phyloP scores from a whole-genome alignment of 192 early-diverging fungal genomes.

The Glomus cerebriforme region DNA sequence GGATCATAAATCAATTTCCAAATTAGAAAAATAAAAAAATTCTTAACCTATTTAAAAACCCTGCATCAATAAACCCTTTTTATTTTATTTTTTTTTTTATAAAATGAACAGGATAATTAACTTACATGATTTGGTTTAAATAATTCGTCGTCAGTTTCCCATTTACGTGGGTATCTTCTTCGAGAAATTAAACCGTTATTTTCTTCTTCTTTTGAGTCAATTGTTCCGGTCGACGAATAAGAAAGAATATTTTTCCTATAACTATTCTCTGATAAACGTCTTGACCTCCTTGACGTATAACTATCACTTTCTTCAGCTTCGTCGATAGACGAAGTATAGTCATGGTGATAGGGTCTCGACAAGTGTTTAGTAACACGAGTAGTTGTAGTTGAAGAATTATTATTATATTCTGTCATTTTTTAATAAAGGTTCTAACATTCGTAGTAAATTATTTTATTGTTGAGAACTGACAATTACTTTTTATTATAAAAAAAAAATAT shows the following conservation, averaged over 20 bases:
- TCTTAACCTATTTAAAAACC: too few species aligned
- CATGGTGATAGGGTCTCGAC: constrained; percentile 13
- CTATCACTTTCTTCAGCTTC: constrained; percentile 17
- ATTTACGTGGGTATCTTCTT: constrained; percentile 2
- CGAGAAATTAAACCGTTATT: background rate
- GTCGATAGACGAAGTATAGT: constrained; percentile 5
- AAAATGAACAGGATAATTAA: background rate
- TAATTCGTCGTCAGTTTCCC: constrained; percentile 30
- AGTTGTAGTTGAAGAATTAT: constrained; percentile 6
- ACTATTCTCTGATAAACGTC: background rate
- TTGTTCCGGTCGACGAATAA: background rate
- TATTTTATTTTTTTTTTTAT: too few species aligned
- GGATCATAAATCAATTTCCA: background rate
- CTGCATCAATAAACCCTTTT: too few species aligned
- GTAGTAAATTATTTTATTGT: background rate
- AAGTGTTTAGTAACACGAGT: background rate
- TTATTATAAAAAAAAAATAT: background rate
- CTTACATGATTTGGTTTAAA: constrained; percentile 29
- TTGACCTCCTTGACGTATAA: background rate
- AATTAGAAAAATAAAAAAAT: background rate
- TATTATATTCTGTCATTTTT: background rate
- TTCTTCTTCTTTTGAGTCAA: constrained; percentile 11
- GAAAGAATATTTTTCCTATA: background rate
- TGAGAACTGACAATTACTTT: background rate
- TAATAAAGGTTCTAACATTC: too few species aligned